Evolutionary conservation across 129 eudicot genomes (phyloP), one percentile per base, ranked within the genome.

Genomic region (Flaveria trinervia): DNA sequence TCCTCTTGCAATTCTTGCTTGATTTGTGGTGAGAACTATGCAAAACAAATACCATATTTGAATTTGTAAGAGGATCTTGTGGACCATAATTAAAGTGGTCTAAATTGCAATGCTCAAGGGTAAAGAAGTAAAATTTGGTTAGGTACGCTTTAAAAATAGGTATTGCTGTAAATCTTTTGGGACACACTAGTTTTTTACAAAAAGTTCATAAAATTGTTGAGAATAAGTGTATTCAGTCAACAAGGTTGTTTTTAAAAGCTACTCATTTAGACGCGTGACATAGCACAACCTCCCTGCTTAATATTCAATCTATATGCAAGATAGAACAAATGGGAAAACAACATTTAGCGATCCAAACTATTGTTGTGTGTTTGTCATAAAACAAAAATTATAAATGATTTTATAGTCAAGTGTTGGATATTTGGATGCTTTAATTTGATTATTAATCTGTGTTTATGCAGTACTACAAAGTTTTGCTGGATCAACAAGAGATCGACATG

Each of bases 401-500:
- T 2, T 5, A 30, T 9, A 33, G 25, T 71, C 52, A 28, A 26
- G 16, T 44, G 28, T 52, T 54, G 60, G 26, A 14, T 43, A 26
- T 10, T 60, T 61, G 59, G 25, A 73, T 60, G 57, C 46, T 50
- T 43, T 48, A 60, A 51, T 39, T 39, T 69, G 4, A 77, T 72
- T 11, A 8, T 55, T 44, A 77, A 65, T 72, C 51, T 39, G 36
- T 9, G 5, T 60, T 78, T 55, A 25, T 77, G 77, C 84, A 90
- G 96, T 78, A 83, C 76, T 51, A 81, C 70, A 92, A 89, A 78
- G 83, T 82, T 81, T 77, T 81, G n/a, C 76, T 81, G 84, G 92
- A 88, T 86, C 88, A 86, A 48, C 88, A 86, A 60, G 93, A 86
- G 76, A 80, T 85, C 3, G 92, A 90, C 84, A 72, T 90, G 84